Evolutionary conservation across 495 filamentous ascomycete genomes (phyloP).

Genomic region (Penicillium argentinense): DNA sequence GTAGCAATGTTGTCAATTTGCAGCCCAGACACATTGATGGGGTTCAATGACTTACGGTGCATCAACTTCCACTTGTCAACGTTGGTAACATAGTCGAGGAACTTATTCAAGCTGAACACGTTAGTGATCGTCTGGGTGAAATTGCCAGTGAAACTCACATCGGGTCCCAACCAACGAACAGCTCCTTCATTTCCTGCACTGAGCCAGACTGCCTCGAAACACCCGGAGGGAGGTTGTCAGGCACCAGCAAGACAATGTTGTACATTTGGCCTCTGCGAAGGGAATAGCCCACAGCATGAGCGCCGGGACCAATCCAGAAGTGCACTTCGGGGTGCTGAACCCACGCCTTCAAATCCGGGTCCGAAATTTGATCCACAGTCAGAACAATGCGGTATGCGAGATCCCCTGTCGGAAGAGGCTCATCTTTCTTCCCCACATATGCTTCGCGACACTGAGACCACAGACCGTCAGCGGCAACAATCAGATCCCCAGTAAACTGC

Average conservation of each 20-base stretch:
- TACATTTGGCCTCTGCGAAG: conserved; percentile 59
- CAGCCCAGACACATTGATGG: not conserved
- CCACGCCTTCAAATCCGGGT: conserved; percentile 50
- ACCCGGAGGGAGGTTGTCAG: conserved; percentile 63
- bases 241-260: conserved; percentile 69
- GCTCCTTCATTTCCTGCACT: conserved; percentile 63
- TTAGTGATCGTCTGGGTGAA: conserved; percentile 1
- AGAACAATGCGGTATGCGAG: conserved; percentile 71
- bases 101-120: conserved; percentile 28
- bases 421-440: conserved; percentile 42
- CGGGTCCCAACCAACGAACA: conserved; percentile 62
- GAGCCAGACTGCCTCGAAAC: conserved; percentile 54
- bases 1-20: not conserved
- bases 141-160: conserved; percentile 26
- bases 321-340: conserved; percentile 58
- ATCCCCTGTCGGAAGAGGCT: conserved; percentile 61
- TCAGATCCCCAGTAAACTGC: conserved; percentile 46
- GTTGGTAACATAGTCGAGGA: conserved; percentile 32
- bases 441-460: conserved; percentile 51
- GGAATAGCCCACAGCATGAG: conserved; percentile 67
- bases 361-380: conserved; percentile 38
- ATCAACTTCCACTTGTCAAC: conserved; percentile 65
- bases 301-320: conserved; percentile 69
- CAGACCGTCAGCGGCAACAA: conserved; percentile 61
- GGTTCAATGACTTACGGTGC: conserved; percentile 42